Evolutionary conservation across 2,329 filamentous ascomycete species (phyloP).

Genomic region (Arthrobotrys pseudoclavata): DNA sequence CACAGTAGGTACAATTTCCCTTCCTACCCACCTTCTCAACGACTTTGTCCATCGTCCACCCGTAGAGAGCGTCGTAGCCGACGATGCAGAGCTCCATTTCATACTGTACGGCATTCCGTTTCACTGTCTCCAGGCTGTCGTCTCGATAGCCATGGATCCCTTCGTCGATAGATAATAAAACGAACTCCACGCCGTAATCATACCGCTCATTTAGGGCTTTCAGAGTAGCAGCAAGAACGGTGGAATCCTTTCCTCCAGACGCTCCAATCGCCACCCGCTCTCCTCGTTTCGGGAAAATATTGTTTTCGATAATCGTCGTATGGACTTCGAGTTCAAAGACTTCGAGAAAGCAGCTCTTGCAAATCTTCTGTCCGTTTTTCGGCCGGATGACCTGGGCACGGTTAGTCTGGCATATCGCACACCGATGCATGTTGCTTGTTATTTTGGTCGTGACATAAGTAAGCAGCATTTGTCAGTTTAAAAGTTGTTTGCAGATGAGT

Average conservation of each 20-base stretch:
- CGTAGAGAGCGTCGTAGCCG: conserved; percentile 92
- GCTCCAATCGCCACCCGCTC: conserved; percentile 94
- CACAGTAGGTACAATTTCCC: conserved; percentile 98
- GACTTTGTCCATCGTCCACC: conserved; percentile 99
- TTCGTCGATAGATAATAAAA: conserved; percentile 93
- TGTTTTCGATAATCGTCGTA: conserved; percentile 85
- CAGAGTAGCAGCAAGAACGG: conserved; percentile 91
- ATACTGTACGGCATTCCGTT: conserved; percentile 91
- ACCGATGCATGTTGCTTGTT: conserved; percentile 66
- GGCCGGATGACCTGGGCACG: conserved; percentile 91
- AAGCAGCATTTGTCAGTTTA: no score
- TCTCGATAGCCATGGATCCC: conserved; percentile 97
- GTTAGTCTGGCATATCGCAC: conserved; percentile 80
- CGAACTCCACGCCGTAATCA: conserved; percentile 85
- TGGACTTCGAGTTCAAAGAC: conserved; percentile 95
- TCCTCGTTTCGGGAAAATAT: conserved; percentile 80
- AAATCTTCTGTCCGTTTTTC: conserved; percentile 94
- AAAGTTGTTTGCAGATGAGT: no score
- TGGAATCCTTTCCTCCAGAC: conserved; percentile 97
- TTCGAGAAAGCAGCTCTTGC: conserved; percentile 85
- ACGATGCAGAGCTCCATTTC: conserved; percentile 92
- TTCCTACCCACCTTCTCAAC: conserved; percentile 97
- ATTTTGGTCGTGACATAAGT: background rate
- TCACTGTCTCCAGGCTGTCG: conserved; percentile 95
- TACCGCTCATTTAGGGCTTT: conserved; percentile 94